Conservation (phyloP, 805 yeast species). For the Myxozyma sirexii region DNA sequence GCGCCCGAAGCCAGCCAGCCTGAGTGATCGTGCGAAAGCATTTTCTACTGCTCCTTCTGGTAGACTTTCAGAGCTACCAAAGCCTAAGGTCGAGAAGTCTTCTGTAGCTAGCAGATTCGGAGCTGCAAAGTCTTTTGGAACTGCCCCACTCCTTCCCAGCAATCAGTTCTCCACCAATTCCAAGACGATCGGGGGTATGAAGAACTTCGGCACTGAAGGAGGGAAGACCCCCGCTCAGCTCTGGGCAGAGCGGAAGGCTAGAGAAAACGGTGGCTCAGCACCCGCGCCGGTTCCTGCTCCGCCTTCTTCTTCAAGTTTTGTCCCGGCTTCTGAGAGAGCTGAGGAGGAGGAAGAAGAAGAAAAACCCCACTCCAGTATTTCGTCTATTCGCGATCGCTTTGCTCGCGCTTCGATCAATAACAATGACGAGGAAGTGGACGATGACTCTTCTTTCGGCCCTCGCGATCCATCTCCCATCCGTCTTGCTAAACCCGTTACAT, state of each 20-base stretch:
- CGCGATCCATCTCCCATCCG: constrained; percentile 40
- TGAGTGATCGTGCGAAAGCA: constrained; percentile 42
- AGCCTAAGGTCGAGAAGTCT: constrained; percentile 55
- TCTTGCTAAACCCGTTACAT: constrained; percentile 34
- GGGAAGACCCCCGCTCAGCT: constrained; percentile 94
- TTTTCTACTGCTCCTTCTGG: constrained; percentile 47
- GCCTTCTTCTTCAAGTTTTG: constrained; percentile 8
- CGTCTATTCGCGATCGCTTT: constrained; percentile 34
- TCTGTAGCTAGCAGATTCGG: constrained; percentile 47
- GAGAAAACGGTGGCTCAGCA: constrained; percentile 38
- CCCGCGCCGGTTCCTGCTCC: constrained; percentile 34
- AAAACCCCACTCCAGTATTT: constrained; percentile 14
- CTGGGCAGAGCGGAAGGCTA: constrained; percentile 87
- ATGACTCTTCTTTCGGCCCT: constrained; percentile 28
- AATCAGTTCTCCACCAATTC: constrained; percentile 49
- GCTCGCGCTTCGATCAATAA: constrained; percentile 30
- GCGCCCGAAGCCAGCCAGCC: constrained; percentile 35
- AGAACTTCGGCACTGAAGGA: constrained; percentile 61
- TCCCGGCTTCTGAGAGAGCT: constrained; percentile 28
- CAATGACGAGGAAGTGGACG: constrained; percentile 36
- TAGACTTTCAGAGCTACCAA: constrained; percentile 63
- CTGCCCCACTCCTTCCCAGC: constrained; percentile 42
- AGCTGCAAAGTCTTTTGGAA: constrained; percentile 41
- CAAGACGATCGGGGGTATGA: constrained; percentile 49
- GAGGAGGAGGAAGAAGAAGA: constrained; percentile 43